Base-by-base conservation (phyloP, 208 protist genomes). In the Trypanosoma melophagium region DNA sequence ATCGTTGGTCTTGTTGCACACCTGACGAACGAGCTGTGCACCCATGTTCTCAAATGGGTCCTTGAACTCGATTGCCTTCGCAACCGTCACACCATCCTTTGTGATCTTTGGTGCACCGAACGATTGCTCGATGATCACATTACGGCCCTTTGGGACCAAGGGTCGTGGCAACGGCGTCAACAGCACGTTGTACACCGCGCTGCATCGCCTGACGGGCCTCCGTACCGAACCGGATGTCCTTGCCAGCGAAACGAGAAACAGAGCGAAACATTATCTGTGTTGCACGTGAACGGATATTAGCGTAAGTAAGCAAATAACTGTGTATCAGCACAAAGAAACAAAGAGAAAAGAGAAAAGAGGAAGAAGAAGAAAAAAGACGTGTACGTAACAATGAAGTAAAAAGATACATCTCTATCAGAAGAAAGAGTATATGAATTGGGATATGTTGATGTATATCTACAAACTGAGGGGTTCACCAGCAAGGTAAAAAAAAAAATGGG, bases 51-150 rank as follows among this genome's bases (percentile, higher is more conserved):
- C 87, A 65, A 95, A 98, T 60, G 86, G 93, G 85, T 99, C 93
- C 68, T 95, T 83, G 72, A 99, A 99, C 77, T 99, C 98, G 71
- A 99, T 98, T 54, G 88, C 76, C 89, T 99, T 99, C 31, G 99
- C 99, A 4, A 99, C 99, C 24, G 98, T 99, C n/a, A 99, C 99
- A 82, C 99, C 99, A 66, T 99, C 99, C 88, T 99, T 99, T 49
- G 99, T 99, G 83, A 99, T 99, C 69, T 99, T 99, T 28, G 99
- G 98, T 41, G 89, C 73, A 31, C 97, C 97, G 81, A 98, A 99
- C 31, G 90, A 78, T 86, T 99, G 97, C 67, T 99, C 98, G 9
- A 99, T 88, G 22, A 99, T 93, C 0, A 99, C 98, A 72, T 99
- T 99, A 59, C 98, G 86, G n/a, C 98, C 98, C 81, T 98, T 98